Conservation (phyloP, 306 rosid species). For the Vicia faba region DNA sequence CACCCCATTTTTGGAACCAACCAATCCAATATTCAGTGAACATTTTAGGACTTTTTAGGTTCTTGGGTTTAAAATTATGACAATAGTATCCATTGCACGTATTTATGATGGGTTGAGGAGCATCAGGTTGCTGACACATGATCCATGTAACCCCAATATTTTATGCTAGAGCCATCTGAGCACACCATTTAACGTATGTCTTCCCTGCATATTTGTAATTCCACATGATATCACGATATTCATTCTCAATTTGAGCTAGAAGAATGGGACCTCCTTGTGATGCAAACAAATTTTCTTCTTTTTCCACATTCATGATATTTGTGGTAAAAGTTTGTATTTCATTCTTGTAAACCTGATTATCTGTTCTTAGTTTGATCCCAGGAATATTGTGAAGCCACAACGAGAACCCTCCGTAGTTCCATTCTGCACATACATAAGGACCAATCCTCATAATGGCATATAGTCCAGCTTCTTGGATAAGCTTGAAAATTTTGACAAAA, state of each 20-base stretch:
- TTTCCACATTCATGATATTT: background rate
- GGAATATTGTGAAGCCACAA: too few relatives aligned
- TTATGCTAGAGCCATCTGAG: too few relatives aligned
- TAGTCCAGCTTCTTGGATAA: too few relatives aligned
- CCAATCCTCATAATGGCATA: too few relatives aligned
- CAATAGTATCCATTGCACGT: background rate
- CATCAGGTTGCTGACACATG: too few relatives aligned
- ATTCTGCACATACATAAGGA: too few relatives aligned
- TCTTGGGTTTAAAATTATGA: background rate
- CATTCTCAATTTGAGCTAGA: conserved; percentile 9
- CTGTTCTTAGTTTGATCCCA: background rate
- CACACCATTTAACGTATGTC: too few relatives aligned
- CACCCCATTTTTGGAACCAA: conserved; percentile 2
- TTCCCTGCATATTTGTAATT: background rate
- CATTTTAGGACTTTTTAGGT: conserved; percentile 11
- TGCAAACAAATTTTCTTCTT: conserved; percentile 1
- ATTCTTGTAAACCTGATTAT: background rate
- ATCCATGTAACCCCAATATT: too few relatives aligned
- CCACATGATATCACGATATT: background rate
- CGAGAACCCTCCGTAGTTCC: too few relatives aligned
- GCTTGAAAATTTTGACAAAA: too few relatives aligned
- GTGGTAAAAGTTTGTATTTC: conserved; percentile 12
- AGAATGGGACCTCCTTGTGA: conserved; percentile 5
- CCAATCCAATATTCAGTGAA: conserved; percentile 14
- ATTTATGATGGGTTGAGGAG: background rate